Evolutionary conservation across 1,284 basidiomycete species (phyloP).

Genomic region (Marasmius fiardii): DNA sequence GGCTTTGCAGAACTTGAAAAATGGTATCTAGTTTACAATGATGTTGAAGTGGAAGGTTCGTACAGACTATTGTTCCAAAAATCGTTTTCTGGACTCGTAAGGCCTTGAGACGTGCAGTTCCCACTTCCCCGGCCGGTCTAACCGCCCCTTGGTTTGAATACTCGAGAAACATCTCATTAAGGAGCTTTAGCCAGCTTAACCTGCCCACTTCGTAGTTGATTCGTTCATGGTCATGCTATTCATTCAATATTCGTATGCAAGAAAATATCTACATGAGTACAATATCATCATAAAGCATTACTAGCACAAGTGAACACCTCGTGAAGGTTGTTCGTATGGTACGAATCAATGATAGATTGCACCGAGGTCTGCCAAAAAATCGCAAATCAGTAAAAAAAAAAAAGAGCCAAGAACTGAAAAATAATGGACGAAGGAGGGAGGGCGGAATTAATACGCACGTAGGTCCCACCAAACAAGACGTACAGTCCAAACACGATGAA

Average conservation of each 20-base stretch:
- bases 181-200: too few relatives aligned
- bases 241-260: too few relatives aligned
- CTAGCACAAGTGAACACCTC: conserved; percentile 15
- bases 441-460: conserved; percentile 28
- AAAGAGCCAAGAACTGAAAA: neutral
- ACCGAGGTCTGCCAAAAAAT: conserved; percentile 8
- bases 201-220: too few relatives aligned
- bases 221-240: too few relatives aligned
- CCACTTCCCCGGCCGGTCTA: too few relatives aligned
- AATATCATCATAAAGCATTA: conserved; percentile 7
- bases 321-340: conserved; percentile 7
- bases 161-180: too few relatives aligned
- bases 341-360: conserved; percentile 15
- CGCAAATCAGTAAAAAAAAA: neutral
- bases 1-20: conserved; percentile 13
- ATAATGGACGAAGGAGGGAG: neutral
- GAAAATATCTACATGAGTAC: neutral
- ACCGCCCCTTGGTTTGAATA: too few relatives aligned
- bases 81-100: too few relatives aligned
- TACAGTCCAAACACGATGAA: conserved; percentile 37
- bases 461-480: conserved; percentile 39
- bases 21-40: too few relatives aligned
- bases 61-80: too few relatives aligned
- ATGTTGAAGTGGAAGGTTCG: too few relatives aligned
- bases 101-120: too few relatives aligned